A percentile compares a stretch with the other conserved stretches of the same genome.
Conservation (phyloP, 306 rosid genomes). For the Casuarina glauca region DNA sequence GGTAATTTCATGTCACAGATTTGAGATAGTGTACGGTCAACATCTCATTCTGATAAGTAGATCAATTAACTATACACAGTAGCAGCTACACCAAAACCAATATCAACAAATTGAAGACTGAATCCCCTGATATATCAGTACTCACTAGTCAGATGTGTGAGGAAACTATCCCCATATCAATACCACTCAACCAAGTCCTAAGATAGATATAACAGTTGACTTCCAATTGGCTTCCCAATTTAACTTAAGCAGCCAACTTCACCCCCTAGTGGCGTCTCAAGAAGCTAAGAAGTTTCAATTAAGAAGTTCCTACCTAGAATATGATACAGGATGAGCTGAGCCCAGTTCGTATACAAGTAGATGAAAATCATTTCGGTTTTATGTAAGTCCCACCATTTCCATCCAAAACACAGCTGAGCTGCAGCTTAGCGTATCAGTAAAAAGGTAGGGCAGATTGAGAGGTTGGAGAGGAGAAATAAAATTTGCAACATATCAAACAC, state of each 20-base stretch:
- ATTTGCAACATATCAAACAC: neutral
- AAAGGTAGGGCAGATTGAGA: neutral
- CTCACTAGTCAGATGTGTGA: neutral
- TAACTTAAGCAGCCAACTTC: neutral
- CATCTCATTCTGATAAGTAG: neutral
- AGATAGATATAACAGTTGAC: neutral
- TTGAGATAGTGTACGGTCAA: neutral
- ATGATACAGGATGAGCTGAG: neutral
- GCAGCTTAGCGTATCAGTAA: neutral
- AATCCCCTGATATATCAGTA: neutral
- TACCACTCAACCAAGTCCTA: neutral
- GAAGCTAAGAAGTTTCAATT: neutral
- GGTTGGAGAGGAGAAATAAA: neutral
- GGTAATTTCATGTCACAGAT: neutral
- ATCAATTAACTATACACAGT: neutral
- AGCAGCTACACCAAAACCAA: neutral
- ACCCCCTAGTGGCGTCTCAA: neutral
- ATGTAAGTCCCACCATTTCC: neutral
- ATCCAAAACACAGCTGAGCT: neutral
- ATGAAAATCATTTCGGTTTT: neutral
- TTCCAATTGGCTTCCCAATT: neutral
- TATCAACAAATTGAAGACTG: neutral
- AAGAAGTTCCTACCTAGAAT: neutral
- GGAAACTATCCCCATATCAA: neutral
- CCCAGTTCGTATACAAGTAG: neutral